Percentiles rank a stretch among this genome's conserved stretches.
Conservation (phyloP, 2,329 filamentous ascomycete species). For the Chrysoporthe austroafricana region DNA sequence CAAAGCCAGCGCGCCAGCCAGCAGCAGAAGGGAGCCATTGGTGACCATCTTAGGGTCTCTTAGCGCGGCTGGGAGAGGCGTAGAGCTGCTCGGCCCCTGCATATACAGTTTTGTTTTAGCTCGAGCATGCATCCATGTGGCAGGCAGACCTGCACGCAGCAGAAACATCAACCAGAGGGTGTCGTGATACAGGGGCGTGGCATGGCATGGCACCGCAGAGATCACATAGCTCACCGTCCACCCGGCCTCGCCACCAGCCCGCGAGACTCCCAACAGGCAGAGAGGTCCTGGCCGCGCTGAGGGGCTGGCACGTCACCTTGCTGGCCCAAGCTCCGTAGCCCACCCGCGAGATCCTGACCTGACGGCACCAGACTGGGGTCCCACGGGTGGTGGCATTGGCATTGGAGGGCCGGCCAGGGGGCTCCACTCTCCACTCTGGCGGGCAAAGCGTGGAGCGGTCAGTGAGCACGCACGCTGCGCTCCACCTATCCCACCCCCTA, state of each 20-base stretch:
- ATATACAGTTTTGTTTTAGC: conserved; percentile 5
- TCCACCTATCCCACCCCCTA: conserved; percentile 14
- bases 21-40: not conserved
- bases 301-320: not conserved
- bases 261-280: not conserved
- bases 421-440: conserved; percentile 1
- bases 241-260: conserved; percentile 1
- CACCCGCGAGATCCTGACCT: not conserved
- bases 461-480: conserved; percentile 13
- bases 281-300: not conserved
- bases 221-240: not conserved
- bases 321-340: conserved; percentile 3
- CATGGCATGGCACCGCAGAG: no score
- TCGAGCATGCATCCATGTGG: conserved; percentile 8
- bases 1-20: not conserved
- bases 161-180: not conserved
- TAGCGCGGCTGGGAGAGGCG: conserved; percentile 1
- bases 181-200: not conserved
- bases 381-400: not conserved
- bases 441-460: conserved; percentile 20
- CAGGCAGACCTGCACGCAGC: not conserved
- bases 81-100: conserved; percentile 9
- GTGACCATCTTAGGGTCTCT: not conserved
- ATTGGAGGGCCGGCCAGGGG: conserved; percentile 6
- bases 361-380: not conserved